These are phyloP conservation scores for Aspergillus puulaauensis DNA, from an alignment of 2,329 filamentous ascomycete genomes.

Conservation along the genomic window DNA sequence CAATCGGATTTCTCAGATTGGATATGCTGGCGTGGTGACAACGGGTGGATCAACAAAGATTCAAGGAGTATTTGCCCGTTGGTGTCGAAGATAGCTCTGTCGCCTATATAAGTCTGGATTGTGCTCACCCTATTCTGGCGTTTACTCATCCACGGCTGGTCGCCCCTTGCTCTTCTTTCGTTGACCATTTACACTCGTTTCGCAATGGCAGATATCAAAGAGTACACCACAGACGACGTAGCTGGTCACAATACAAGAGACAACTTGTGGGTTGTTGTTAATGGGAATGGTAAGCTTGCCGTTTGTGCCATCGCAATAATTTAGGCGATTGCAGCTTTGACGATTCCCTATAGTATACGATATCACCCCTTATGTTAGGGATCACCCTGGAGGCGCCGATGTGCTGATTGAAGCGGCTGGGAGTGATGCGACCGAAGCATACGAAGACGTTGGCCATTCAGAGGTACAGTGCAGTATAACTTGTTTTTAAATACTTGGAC, in stretches of 20 bases:
- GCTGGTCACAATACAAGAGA: slow-evolving; percentile 49
- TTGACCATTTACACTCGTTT: neutral
- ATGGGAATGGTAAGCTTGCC: slow-evolving; percentile 51
- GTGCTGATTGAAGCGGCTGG: slow-evolving; percentile 43
- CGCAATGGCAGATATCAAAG: slow-evolving; percentile 12
- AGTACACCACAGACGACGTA: slow-evolving; percentile 37
- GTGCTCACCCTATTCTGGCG: too few relatives aligned
- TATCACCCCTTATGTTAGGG: slow-evolving; percentile 56
- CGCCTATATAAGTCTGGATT: neutral
- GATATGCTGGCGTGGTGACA: neutral
- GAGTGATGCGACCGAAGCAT: slow-evolving; percentile 42
- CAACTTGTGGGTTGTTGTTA: slow-evolving; percentile 57
- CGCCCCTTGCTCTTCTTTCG: too few relatives aligned
- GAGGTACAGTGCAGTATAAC: slow-evolving; percentile 9
- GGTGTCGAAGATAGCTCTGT: neutral
- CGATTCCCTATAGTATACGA: slow-evolving; percentile 52
- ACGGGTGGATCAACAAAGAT: neutral
- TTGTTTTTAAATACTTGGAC: neutral
- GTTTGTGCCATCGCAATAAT: too few relatives aligned
- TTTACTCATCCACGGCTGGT: too few relatives aligned
- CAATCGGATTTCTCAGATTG: neutral
- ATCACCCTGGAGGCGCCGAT: slow-evolving; percentile 55
- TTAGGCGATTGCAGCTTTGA: neutral
- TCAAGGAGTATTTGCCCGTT: neutral
- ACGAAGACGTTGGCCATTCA: slow-evolving; percentile 48